Evolutionary conservation across 768 basidiomycete genomes (phyloP).

Genomic region (Serendipita vermifera): DNA sequence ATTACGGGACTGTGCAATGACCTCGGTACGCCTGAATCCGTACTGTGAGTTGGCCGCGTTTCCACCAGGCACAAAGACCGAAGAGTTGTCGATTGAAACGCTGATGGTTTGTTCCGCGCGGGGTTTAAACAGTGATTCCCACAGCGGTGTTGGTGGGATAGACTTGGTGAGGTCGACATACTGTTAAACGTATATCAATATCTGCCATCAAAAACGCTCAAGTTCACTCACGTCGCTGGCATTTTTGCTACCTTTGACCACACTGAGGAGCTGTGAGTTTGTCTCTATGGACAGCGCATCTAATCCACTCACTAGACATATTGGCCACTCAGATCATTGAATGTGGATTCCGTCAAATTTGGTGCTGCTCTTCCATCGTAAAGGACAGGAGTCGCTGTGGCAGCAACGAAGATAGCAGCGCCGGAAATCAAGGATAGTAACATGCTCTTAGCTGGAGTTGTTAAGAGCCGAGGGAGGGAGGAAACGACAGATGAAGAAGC

Average conservation of each 20-base stretch:
- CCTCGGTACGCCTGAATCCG: constrained; percentile 14
- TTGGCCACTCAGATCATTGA: constrained; percentile 37
- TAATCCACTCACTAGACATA: constrained; percentile 38
- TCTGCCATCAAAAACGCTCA: background rate
- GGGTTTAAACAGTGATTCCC: constrained; percentile 25
- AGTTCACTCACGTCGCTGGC: constrained; percentile 35
- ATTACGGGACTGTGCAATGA: constrained; percentile 23
- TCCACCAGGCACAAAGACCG: constrained; percentile 17
- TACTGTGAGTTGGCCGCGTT: constrained; percentile 16
- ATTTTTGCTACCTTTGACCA: constrained; percentile 40
- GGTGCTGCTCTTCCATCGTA: constrained; percentile 44
- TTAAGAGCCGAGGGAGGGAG: too few relatives aligned
- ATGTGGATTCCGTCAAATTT: constrained; percentile 29
- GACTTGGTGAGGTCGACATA: constrained; percentile 29
- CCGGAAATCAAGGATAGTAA: too few relatives aligned
- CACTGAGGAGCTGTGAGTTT: constrained; percentile 24
- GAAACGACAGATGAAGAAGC: too few relatives aligned
- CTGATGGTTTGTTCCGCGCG: constrained; percentile 38
- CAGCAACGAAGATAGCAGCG: constrained; percentile 13
- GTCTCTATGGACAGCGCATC: background rate
- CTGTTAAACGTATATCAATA: constrained; percentile 26
- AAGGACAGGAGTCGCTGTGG: constrained; percentile 26
- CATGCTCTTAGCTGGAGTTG: too few relatives aligned
- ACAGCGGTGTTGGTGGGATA: constrained; percentile 36
- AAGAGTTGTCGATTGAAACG: constrained; percentile 31